These are phyloP conservation scores for Aspergillus brunneoviolaceus DNA, from an alignment of 2,329 filamentous ascomycete genomes.

Conservation along the genomic window DNA sequence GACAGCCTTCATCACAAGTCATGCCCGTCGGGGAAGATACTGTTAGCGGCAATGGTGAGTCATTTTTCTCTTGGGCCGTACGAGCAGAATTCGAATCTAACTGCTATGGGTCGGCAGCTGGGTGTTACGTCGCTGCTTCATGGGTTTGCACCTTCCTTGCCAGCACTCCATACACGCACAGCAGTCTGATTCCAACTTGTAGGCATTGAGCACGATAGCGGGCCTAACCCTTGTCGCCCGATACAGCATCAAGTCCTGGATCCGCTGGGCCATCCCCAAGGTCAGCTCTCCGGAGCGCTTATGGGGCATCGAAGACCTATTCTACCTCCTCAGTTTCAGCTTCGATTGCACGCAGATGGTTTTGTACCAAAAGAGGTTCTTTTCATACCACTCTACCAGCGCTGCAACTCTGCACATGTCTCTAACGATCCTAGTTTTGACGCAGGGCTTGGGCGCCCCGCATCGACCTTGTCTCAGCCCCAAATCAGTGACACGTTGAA, in stretches of 20 bases:
- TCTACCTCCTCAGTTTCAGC: neutral
- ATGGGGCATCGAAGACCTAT: neutral
- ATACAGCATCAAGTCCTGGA: neutral
- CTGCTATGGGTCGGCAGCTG: too few species aligned
- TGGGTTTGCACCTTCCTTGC: neutral
- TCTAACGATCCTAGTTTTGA: neutral
- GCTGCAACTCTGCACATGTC: too few species aligned
- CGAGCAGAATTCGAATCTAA: too few species aligned
- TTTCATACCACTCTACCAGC: neutral
- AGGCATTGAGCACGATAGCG: neutral
- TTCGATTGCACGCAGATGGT: neutral
- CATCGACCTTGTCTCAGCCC: conserved; percentile 13
- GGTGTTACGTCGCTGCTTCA: neutral
- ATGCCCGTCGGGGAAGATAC: too few species aligned
- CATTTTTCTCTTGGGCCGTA: too few species aligned
- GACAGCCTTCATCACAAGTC: too few species aligned
- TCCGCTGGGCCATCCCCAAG: neutral
- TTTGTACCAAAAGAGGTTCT: neutral
- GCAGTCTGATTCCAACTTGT: neutral
- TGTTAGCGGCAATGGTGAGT: too few species aligned
- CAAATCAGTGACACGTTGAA: conserved; percentile 31
- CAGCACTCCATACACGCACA: too few species aligned
- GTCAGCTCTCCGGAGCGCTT: neutral
- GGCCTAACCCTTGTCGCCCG: neutral
- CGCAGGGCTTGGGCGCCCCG: neutral